Evolutionary conservation across 495 filamentous ascomycete genomes (phyloP).

Genomic region (Astrothelium subdiscretum): DNA sequence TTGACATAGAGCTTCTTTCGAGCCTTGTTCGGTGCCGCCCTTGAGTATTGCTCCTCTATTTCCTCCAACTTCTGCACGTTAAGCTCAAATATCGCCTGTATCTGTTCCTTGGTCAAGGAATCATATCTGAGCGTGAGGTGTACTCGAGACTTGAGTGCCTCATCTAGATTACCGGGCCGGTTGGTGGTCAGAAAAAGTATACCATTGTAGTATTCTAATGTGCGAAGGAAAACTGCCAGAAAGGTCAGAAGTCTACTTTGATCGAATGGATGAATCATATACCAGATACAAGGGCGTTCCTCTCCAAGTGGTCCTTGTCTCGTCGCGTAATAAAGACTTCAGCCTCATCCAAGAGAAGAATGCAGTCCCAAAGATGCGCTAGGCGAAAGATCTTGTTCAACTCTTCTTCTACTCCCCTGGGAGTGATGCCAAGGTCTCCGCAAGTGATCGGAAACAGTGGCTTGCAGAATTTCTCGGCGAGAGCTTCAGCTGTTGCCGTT

Average conservation of each 20-base stretch:
- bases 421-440: neutral
- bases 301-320: slow-evolving; percentile 24
- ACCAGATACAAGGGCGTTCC: slow-evolving; percentile 29
- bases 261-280: no score
- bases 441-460: slow-evolving; percentile 5
- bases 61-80: neutral
- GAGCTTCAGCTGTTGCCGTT: slow-evolving; percentile 4
- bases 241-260: neutral
- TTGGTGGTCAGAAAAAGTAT: slow-evolving; percentile 50
- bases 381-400: slow-evolving; percentile 73
- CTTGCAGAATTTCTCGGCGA: neutral
- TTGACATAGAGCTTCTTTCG: neutral
- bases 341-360: slow-evolving; percentile 33
- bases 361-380: slow-evolving; percentile 70
- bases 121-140: slow-evolving; percentile 37
- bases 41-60: neutral
- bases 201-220: slow-evolving; percentile 46
- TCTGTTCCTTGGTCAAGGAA: neutral
- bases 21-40: no score
- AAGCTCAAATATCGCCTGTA: neutral
- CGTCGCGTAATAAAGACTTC: slow-evolving; percentile 32
- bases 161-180: slow-evolving; percentile 37
- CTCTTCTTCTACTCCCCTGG: slow-evolving; percentile 49
- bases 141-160: slow-evolving; percentile 33
- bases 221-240: slow-evolving; percentile 42